phyloP scores from a whole-genome alignment of 2,329 filamentous ascomycete genomes.

The Alternaria incomplexa region DNA sequence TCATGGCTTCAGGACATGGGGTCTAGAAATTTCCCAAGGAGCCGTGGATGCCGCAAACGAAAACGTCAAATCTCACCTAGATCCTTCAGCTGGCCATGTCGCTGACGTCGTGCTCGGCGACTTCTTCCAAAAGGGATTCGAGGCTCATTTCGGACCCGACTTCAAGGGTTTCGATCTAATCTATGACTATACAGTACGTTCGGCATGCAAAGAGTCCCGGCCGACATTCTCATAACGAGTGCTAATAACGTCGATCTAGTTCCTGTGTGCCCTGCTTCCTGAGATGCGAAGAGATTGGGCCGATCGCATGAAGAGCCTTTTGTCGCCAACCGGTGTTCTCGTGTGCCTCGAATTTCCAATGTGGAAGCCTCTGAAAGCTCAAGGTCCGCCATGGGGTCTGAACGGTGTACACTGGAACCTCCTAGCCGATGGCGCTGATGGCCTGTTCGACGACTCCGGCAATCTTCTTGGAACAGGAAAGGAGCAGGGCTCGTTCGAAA shows the following conservation, averaged over 20 bases:
- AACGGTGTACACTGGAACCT: constrained; percentile 48
- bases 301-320: constrained; percentile 59
- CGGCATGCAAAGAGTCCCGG: not conserved
- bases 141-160: constrained; percentile 43
- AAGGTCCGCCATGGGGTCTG: constrained; percentile 76
- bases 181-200: constrained; percentile 64
- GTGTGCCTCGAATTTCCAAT: constrained; percentile 77
- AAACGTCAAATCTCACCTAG: constrained; percentile 17
- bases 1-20: constrained; percentile 76
- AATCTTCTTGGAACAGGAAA: not conserved
- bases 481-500: constrained; percentile 13
- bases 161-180: constrained; percentile 60
- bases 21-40: constrained; percentile 67
- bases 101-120: constrained; percentile 66
- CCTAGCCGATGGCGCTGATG: constrained; percentile 16
- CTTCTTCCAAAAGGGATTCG: constrained; percentile 67
- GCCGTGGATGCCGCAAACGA: constrained; percentile 40
- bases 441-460: constrained; percentile 16
- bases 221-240: not conserved
- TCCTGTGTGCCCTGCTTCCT: constrained; percentile 64
- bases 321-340: constrained; percentile 58
- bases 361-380: constrained; percentile 66
- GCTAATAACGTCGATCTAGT: constrained; percentile 46
- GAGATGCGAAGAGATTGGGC: constrained; percentile 62
- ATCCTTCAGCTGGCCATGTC: not conserved